Percentiles rank a stretch among this genome's conserved stretches.
phyloP scores from a whole-genome alignment of 495 filamentous ascomycete genomes.

The Neurospora cerealis region DNA sequence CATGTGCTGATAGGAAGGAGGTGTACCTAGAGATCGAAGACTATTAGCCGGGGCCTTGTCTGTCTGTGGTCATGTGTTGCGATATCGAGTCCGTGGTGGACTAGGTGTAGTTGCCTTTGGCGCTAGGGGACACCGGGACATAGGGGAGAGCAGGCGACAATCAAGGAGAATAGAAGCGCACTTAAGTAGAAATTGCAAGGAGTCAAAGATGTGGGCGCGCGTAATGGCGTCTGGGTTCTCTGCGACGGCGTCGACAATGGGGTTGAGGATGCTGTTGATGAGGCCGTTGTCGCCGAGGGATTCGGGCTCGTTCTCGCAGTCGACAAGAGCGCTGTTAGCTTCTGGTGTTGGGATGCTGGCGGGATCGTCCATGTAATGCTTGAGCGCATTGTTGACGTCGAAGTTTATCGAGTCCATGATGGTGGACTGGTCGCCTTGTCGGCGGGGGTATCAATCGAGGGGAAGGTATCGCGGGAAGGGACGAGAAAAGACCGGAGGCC shows the following conservation, averaged over 20 bases:
- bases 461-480: neutral
- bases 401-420: constrained; percentile 73
- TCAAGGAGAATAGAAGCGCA: constrained; percentile 59
- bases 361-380: constrained; percentile 90
- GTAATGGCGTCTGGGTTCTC: constrained; percentile 82
- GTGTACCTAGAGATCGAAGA: constrained; percentile 52
- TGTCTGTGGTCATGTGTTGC: neutral
- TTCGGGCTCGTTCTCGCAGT: constrained; percentile 88
- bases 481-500: constrained; percentile 7
- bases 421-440: neutral
- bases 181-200: constrained; percentile 93
- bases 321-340: constrained; percentile 72
- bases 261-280: constrained; percentile 78
- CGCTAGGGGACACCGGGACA: neutral
- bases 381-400: constrained; percentile 91
- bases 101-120: constrained; percentile 3
- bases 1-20: constrained; percentile 65
- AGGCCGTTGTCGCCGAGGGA: constrained; percentile 60
- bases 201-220: constrained; percentile 72
- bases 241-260: constrained; percentile 87
- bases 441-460: constrained; percentile 17
- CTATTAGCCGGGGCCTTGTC: neutral
- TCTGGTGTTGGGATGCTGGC: constrained; percentile 73
- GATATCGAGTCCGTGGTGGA: neutral
- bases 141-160: neutral